A percentile compares a stretch with the other conserved stretches of the same genome.
phyloP scores from a whole-genome alignment of 495 filamentous ascomycete species.

The Aspergillus carlsbadensis region DNA sequence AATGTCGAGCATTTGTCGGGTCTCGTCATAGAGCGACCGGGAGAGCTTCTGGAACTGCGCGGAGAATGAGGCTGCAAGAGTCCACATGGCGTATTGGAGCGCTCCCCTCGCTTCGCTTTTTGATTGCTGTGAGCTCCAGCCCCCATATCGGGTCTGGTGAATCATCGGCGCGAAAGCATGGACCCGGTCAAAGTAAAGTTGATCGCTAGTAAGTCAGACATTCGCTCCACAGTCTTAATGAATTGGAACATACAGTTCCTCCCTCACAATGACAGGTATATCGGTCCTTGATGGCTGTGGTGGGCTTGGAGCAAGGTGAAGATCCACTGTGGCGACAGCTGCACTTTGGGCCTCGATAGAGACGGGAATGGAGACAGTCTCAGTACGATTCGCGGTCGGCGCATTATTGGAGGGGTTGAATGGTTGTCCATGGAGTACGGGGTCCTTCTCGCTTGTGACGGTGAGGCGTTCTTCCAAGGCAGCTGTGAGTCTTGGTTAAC shows the following conservation, averaged over 20 bases:
- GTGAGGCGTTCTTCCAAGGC: not conserved
- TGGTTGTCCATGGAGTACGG: not conserved
- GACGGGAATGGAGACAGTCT: not conserved
- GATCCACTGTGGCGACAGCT: not conserved
- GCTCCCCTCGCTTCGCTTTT: conserved; percentile 29
- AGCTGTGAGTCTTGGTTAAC: not conserved
- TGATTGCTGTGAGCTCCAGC: conserved; percentile 9
- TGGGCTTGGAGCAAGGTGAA: not conserved
- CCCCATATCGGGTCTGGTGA: conserved; percentile 33
- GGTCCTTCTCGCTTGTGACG: not conserved
- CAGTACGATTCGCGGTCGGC: not conserved
- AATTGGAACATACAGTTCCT: conserved; percentile 36
- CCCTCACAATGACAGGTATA: not conserved
- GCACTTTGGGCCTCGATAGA: not conserved
- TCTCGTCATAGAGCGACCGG: conserved; percentile 42
- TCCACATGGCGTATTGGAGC: conserved; percentile 55
- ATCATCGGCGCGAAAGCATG: conserved; percentile 48
- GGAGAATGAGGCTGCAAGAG: conserved; percentile 45
- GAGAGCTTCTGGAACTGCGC: conserved; percentile 42
- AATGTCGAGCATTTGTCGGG: conserved; percentile 34
- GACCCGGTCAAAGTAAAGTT: conserved; percentile 53
- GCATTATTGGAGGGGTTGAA: not conserved
- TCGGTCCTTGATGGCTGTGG: not conserved
- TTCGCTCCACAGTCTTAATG: not conserved
- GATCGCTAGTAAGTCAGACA: conserved; percentile 26